Percentiles rank a stretch among this genome's conserved stretches.
Conservation (phyloP, 2,329 filamentous ascomycete genomes). For the Pseudogymnoascus sp. region DNA sequence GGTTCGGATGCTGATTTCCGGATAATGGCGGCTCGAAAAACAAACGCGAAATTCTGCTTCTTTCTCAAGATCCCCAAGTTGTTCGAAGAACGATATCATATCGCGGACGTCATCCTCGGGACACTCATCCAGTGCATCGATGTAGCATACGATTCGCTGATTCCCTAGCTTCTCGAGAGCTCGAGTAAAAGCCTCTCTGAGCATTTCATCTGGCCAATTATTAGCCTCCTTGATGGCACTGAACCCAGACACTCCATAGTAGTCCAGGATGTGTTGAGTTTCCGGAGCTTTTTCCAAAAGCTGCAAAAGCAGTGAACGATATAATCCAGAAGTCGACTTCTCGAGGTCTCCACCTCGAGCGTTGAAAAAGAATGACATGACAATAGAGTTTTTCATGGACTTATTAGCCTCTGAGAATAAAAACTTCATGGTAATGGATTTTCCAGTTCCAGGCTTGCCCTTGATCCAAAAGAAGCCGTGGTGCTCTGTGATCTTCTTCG, state of each 20-base stretch:
- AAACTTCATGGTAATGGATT: slow-evolving; percentile 38
- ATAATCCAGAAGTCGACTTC: slow-evolving; percentile 38
- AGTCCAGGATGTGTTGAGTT: slow-evolving; percentile 29
- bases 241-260: not conserved
- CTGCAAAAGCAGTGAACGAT: slow-evolving; percentile 38
- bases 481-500: slow-evolving; percentile 22
- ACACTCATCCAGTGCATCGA: slow-evolving; percentile 41
- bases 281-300: slow-evolving; percentile 29
- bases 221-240: not conserved
- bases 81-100: slow-evolving; percentile 26
- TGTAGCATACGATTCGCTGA: slow-evolving; percentile 27
- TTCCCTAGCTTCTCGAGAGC: slow-evolving; percentile 21
- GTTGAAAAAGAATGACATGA: slow-evolving; percentile 28
- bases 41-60: slow-evolving; percentile 15
- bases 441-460: slow-evolving; percentile 38
- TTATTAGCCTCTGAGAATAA: slow-evolving; percentile 17
- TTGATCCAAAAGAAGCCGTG: slow-evolving; percentile 39
- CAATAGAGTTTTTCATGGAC: slow-evolving; percentile 13
- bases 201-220: slow-evolving; percentile 19
- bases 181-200: slow-evolving; percentile 22
- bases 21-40: slow-evolving; percentile 26
- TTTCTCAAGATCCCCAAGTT: slow-evolving; percentile 14
- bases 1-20: slow-evolving; percentile 19
- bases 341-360: slow-evolving; percentile 29
- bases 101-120: slow-evolving; percentile 27